Percentiles rank a stretch among this genome's conserved stretches.
Conservation (phyloP, 2,329 filamentous ascomycete species). For the Microdochium paspali region DNA sequence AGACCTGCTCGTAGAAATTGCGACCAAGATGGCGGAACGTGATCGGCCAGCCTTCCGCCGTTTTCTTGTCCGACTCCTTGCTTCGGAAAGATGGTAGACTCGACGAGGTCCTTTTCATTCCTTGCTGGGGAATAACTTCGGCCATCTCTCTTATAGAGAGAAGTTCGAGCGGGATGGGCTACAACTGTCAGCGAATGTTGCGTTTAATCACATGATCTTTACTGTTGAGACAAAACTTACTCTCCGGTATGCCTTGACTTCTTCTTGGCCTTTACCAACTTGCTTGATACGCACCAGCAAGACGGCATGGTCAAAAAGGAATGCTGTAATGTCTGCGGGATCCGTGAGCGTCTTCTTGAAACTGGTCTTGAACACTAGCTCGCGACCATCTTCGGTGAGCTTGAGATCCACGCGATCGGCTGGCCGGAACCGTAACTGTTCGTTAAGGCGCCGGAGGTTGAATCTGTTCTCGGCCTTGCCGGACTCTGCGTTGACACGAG, state of each 20-base stretch:
- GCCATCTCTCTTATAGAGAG: constrained; percentile 96
- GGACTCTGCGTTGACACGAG: constrained; percentile 85
- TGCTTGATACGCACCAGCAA: constrained; percentile 85
- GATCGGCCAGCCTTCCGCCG: constrained; percentile 76
- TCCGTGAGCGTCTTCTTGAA: constrained; percentile 91
- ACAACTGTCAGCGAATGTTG: neutral
- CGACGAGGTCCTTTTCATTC: constrained; percentile 80
- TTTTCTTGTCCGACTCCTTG: constrained; percentile 43
- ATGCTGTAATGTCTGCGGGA: constrained; percentile 82
- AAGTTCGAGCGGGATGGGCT: constrained; percentile 89
- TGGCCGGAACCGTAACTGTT: constrained; percentile 82
- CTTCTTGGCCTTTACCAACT: constrained; percentile 79
- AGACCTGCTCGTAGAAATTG: constrained; percentile 83
- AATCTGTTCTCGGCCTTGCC: constrained; percentile 97
- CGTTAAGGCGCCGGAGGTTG: constrained; percentile 85
- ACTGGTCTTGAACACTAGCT: constrained; percentile 87
- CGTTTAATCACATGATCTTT: neutral
- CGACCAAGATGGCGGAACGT: constrained; percentile 95
- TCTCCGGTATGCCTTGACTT: constrained; percentile 86
- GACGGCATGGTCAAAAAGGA: constrained; percentile 93
- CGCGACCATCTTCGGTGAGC: constrained; percentile 84
- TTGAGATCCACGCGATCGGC: constrained; percentile 91
- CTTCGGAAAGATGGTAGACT: constrained; percentile 53
- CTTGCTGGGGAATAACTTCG: constrained; percentile 75
- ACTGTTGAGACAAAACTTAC: constrained; percentile 22